Base-by-base conservation (phyloP, 2,329 filamentous ascomycete species). In the Diatrype stigma region DNA sequence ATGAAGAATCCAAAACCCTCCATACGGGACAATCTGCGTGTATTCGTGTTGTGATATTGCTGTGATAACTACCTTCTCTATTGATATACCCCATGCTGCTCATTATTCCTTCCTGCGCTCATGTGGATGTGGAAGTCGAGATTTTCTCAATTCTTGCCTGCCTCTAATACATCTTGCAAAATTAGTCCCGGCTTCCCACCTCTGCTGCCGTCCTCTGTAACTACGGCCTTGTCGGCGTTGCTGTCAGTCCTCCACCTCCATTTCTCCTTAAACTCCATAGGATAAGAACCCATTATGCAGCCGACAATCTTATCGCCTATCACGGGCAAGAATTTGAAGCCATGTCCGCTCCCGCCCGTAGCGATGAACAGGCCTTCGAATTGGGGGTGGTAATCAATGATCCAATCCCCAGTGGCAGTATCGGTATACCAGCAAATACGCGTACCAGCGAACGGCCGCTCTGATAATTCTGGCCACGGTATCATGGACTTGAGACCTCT, bases 341-440 rank as follows among this genome's bases (percentile, higher is more conserved):
- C 85, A 63, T 86, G 83, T 3, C 83, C 82, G 56, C 81, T 85
- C 48, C 82, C 83, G 3, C 81, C 83, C 0, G 81, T 84, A 0
- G 81, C 81, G 22, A 86, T 60, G 60, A 86, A 86, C 3, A 86
- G 67, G 14, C 77, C 76, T 51, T 74, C 64, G 67, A 80, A 80
- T 16, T 74, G 69, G 0, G 87, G 86, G 60, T 90, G 86, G 66
- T 85, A 84, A 61, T 85, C 81, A 53, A 89, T 76, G 49, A 90
- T 75, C 71, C 88, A 90, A 63, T 90, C 83, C 21, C 81, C 86
- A 17, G 81, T 82, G 7, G 81, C 76, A 59, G 87, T 90, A 70
- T 90, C 87, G 5, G 82, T 83, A 65, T 90, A 90, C 87, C 87
- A 90, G 71, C 87, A 90, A 48, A 90, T 70, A 22, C 85, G 75